phyloP scores from a whole-genome alignment of 2,329 filamentous ascomycete genomes.

The Colletotrichum falcatum region DNA sequence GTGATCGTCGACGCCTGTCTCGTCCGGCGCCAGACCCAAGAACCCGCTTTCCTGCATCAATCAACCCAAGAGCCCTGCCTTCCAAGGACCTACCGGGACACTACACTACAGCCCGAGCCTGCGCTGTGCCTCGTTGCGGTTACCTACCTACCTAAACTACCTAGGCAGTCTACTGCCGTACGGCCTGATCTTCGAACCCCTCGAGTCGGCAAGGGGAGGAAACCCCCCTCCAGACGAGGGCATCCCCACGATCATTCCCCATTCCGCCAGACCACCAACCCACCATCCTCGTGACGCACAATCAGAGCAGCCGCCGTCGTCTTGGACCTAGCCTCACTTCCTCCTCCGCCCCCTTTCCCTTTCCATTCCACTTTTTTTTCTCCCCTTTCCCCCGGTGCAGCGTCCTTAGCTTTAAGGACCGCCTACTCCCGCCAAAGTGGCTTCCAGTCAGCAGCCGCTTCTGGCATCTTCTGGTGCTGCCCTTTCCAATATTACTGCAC shows the following conservation, averaged over 20 bases:
- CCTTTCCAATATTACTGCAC: slow-evolving; percentile 68
- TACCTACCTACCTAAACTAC: too few species aligned
- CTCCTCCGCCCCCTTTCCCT: slow-evolving; percentile 26
- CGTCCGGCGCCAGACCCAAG: slow-evolving; percentile 21
- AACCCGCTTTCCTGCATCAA: slow-evolving; percentile 10
- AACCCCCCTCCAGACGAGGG: slow-evolving; percentile 31
- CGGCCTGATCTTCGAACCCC: slow-evolving; percentile 38
- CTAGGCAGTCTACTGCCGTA: slow-evolving; percentile 34
- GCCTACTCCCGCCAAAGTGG: slow-evolving; percentile 66
- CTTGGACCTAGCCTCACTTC: slow-evolving; percentile 37
- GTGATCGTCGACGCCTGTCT: slow-evolving; percentile 30
- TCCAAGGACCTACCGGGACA: not conserved
- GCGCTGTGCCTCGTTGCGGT: not conserved
- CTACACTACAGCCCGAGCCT: not conserved
- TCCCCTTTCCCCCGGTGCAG: slow-evolving; percentile 18
- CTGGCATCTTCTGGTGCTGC: slow-evolving; percentile 74
- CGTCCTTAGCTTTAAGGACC: slow-evolving; percentile 44
- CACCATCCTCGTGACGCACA: slow-evolving; percentile 6
- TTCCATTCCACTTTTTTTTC: slow-evolving; percentile 13
- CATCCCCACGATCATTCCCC: slow-evolving; percentile 34
- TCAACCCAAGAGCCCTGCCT: slow-evolving; percentile 15
- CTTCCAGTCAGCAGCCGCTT: slow-evolving; percentile 67
- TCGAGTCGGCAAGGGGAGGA: slow-evolving; percentile 23
- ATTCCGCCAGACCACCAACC: slow-evolving; percentile 21
- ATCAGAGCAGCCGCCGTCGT: slow-evolving; percentile 12